phyloP scores from a whole-genome alignment of 139 green algal species.

The Ulvella scutata region DNA sequence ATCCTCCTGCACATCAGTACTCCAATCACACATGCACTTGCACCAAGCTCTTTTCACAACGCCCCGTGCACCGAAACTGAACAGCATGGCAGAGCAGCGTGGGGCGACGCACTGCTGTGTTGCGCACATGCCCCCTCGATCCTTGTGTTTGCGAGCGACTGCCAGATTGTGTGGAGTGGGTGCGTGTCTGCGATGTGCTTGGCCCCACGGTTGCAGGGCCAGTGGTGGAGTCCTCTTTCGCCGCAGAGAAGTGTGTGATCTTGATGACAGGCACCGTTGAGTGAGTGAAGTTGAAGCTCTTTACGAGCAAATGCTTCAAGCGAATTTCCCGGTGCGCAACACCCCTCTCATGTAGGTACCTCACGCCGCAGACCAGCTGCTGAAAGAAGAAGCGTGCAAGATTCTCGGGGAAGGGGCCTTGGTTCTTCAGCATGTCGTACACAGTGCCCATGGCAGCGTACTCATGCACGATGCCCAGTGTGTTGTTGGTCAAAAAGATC shows the following conservation, averaged over 20 bases:
- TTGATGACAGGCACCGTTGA: not conserved
- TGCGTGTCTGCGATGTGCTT: no score
- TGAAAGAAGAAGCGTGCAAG: not conserved
- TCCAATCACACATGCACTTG: no score
- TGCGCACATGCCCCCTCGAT: no score
- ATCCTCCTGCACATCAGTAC: not conserved
- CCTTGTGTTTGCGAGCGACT: no score
- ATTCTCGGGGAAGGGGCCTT: not conserved
- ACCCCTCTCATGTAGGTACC: conserved; percentile 7
- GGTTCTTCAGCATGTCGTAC: not conserved
- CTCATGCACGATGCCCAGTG: not conserved
- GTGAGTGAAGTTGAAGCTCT: conserved; percentile 1
- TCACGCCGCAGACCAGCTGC: conserved; percentile 11
- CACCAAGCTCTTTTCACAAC: no score
- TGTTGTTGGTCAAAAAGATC: not conserved
- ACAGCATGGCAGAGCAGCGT: no score
- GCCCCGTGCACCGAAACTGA: no score
- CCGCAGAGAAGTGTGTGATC: not conserved
- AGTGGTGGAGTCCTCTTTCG: not conserved
- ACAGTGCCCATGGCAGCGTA: not conserved
- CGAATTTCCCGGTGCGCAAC: not conserved
- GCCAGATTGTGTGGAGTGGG: no score
- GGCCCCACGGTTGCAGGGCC: not conserved
- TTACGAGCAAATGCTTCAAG: not conserved
- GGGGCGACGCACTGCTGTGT: no score